Percentiles rank a stretch among this genome's conserved stretches.
phyloP scores from a whole-genome alignment of 2,329 filamentous ascomycete species.

The Stylonectria norvegica region DNA sequence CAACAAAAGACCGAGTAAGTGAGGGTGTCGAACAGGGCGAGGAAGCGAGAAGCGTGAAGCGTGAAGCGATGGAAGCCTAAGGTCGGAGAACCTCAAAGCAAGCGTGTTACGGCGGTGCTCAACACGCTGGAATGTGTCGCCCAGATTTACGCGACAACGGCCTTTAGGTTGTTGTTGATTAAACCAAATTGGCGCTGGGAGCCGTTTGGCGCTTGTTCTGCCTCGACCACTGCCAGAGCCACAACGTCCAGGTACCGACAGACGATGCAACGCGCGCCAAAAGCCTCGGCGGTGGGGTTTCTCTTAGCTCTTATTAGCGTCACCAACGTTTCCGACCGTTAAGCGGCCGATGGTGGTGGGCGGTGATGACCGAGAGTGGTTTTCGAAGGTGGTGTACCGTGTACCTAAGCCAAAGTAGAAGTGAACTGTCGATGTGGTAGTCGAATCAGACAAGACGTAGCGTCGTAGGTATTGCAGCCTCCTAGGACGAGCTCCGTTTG shows the following conservation, averaged over 20 bases:
- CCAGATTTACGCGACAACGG: constrained; percentile 20
- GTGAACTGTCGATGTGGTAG: no score
- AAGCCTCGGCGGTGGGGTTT: no score
- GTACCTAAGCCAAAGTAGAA: no score
- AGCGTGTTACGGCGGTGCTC: neutral
- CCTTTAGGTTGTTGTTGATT: constrained; percentile 24
- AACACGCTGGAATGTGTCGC: constrained; percentile 21
- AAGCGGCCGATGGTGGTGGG: neutral
- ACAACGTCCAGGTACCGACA: neutral
- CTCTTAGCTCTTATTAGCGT: no score
- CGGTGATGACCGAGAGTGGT: neutral
- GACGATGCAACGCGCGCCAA: neutral
- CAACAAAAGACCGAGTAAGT: neutral
- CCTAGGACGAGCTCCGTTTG: neutral
- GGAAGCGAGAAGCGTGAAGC: neutral
- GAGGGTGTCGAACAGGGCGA: neutral
- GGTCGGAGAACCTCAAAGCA: neutral
- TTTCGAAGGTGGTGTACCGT: neutral
- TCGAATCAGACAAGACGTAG: no score
- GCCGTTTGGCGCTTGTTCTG: neutral
- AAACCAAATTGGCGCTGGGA: constrained; percentile 20
- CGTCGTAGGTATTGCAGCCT: no score
- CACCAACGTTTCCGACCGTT: neutral
- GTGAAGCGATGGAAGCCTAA: neutral
- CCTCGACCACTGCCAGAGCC: neutral